Base-by-base conservation (phyloP, 176 grass and related monocot species). In the Alopecurus myosuroides region DNA sequence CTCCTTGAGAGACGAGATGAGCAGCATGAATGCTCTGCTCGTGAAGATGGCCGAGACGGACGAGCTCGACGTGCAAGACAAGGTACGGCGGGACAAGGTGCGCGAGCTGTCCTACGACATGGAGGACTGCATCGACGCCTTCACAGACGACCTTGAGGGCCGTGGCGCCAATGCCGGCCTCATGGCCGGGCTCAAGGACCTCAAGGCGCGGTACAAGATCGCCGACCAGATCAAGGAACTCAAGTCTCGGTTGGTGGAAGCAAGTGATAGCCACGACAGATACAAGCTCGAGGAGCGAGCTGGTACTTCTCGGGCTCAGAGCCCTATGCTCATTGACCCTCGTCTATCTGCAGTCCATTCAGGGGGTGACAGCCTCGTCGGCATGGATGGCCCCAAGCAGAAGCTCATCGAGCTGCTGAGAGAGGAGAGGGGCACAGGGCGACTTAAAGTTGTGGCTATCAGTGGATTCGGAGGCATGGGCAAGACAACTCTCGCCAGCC, bases 91-190 rank as follows among this genome's bases (percentile, higher is more conserved):
- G 1, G 26, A 17, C 61, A 78, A 70, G 73, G 83, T 85, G 83
- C 74, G 74, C 3, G 83, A 85, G 48, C 74, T 85, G 7, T n/a
- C 74, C 46, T 85, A 69, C 1, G 48, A 85, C 26, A 78, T 85
- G 61, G 83, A 78, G 83, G 83, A 85, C 48, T 77, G 73, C 23
- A 15, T 85, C 6, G 74, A 77, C 74, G 28, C 52, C 48, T 85
- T 66, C 10, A 30, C 53, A 26, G 40, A 33, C 0, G 18, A 37
- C 2, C 1, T 55, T 45, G 15, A 0, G 1, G 15, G 41, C 26
- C n/a, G 36, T 7, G 37, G 20, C 3, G 8, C 77, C 3, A 40
- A 6, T 34, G 8, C 77, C 3, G 25, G 3, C 35, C 14, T 69
- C 7, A 22, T 29, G 39, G 12, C 0, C 7, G 5, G 15, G 2